Evolutionary conservation across 2,329 filamentous ascomycete species (phyloP).

Genomic region (Xylaria arbuscula): DNA sequence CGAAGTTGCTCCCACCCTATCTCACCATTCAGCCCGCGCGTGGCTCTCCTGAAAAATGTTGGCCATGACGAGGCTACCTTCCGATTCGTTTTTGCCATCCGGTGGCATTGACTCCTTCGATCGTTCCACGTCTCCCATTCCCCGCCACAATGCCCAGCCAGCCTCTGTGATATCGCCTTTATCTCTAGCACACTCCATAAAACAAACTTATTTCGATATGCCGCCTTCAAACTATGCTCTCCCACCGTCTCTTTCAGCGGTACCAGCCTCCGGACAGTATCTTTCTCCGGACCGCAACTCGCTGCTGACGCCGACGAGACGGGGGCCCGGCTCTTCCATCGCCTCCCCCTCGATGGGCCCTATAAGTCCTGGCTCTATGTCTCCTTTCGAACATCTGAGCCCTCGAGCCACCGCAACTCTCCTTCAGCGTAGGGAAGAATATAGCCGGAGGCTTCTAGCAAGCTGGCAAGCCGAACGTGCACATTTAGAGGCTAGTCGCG

Average conservation of each 20-base stretch:
- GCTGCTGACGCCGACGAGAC: slow-evolving; percentile 48
- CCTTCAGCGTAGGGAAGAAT: slow-evolving; percentile 45
- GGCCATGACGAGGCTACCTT: slow-evolving; percentile 56
- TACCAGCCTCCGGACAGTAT: slow-evolving; percentile 39
- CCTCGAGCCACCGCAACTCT: slow-evolving; percentile 40
- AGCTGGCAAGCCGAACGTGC: slow-evolving; percentile 66
- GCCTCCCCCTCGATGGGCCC: slow-evolving; percentile 43
- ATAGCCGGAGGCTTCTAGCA: slow-evolving; percentile 53
- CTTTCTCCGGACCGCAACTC: slow-evolving; percentile 44
- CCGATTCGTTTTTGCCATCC: slow-evolving; percentile 58
- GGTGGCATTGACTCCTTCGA: slow-evolving; percentile 52
- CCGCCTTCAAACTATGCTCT: slow-evolving; percentile 41
- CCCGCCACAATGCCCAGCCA: slow-evolving; percentile 46
- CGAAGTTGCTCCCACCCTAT: not conserved
- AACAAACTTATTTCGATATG: slow-evolving; percentile 54
- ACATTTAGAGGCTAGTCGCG: slow-evolving; percentile 64
- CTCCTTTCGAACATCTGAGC: slow-evolving; percentile 42
- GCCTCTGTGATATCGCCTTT: slow-evolving; percentile 56
- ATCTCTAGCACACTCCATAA: slow-evolving; percentile 52
- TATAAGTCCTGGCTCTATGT: slow-evolving; percentile 30
- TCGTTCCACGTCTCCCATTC: slow-evolving; percentile 44
- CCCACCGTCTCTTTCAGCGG: slow-evolving; percentile 40
- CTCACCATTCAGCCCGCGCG: not conserved
- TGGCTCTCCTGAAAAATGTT: slow-evolving; percentile 45
- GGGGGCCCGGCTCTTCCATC: slow-evolving; percentile 35